Base-by-base conservation (phyloP, 495 filamentous ascomycete genomes). In the Xylaria scruposa region DNA sequence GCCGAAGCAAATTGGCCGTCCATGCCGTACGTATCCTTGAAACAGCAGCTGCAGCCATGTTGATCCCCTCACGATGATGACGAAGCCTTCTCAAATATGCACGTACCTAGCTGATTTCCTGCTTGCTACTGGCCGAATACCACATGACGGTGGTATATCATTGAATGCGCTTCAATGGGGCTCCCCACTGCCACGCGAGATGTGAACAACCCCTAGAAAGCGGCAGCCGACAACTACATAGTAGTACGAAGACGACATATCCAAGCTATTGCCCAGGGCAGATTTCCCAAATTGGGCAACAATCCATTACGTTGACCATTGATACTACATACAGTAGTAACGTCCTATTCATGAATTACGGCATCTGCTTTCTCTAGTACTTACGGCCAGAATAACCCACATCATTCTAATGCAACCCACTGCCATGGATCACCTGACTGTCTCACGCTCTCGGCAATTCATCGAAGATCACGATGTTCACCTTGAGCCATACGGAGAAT, bases 181-280 rank as follows among this genome's bases (percentile, higher is more conserved):
- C 53, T 54, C 47, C 24, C 65, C 65, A 67, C 65, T 67, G 65
- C 65, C 65, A 67, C 65, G 65, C 65, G 65, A 67, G 19, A 44
- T 36, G 49, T 33, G 36, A 54, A 33, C 15, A n/a, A 19, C 15
- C 56, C 8, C 15, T 21, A 56, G 36, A 59, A 9, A 68, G 21
- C 33, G 33, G 53, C 66, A 69, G 54, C 66, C 53, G 33, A 26
- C 66, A 46, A 58, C 24, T 58, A 42, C 38, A 42, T 42, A 12
- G 38, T 42, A n/a, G 24, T 33, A n/a, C 3, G n/a, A 65, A 49
- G 24, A 40, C 19, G 38, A 63, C 21, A 63, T 65, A 65, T 47
- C 40, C 24, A 65, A 47, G 26, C 29, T 33, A 51, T 36, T 24
- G 44, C 24, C 46, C 31, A 24, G 19, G 17, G 24, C 15, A 53